These are phyloP conservation scores for Paecilomyces niveus DNA, from an alignment of 2,329 filamentous ascomycete genomes.

Conservation along the genomic window DNA sequence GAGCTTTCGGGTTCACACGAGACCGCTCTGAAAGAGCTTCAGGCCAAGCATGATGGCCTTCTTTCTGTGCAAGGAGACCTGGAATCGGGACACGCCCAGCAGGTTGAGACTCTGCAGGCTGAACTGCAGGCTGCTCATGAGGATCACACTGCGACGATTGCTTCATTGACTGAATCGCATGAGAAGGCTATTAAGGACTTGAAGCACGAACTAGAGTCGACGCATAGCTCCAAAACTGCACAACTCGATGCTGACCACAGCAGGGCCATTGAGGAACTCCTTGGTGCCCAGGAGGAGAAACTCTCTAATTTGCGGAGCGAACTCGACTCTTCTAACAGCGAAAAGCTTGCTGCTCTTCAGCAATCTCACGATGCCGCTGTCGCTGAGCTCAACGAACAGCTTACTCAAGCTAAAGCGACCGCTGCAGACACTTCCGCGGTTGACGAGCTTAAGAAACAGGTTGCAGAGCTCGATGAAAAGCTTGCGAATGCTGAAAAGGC, in stretches of 20 bases:
- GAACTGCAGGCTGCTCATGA: conserved; percentile 19
- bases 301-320: conserved; percentile 28
- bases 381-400: conserved; percentile 24
- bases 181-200: conserved; percentile 22
- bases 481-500: conserved; percentile 40
- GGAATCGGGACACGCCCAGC: conserved; percentile 23
- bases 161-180: conserved; percentile 21
- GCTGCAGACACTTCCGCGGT: conserved; percentile 30
- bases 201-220: conserved; percentile 30
- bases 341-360: conserved; percentile 29
- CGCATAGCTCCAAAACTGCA: conserved; percentile 25
- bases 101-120: conserved; percentile 18
- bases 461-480: conserved; percentile 55
- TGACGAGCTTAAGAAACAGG: conserved; percentile 33
- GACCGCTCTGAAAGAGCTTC: conserved; percentile 22
- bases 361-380: conserved; percentile 28
- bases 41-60: conserved; percentile 27
- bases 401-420: conserved; percentile 27
- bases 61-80: conserved; percentile 19
- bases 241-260: conserved; percentile 32
- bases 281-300: conserved; percentile 33
- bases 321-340: conserved; percentile 27
- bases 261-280: conserved; percentile 33
- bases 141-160: conserved; percentile 20
- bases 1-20: conserved; percentile 22